Evolutionary conservation across 164 flowering plant species (phyloP).

Genomic region (Tinospora cordifolia): DNA sequence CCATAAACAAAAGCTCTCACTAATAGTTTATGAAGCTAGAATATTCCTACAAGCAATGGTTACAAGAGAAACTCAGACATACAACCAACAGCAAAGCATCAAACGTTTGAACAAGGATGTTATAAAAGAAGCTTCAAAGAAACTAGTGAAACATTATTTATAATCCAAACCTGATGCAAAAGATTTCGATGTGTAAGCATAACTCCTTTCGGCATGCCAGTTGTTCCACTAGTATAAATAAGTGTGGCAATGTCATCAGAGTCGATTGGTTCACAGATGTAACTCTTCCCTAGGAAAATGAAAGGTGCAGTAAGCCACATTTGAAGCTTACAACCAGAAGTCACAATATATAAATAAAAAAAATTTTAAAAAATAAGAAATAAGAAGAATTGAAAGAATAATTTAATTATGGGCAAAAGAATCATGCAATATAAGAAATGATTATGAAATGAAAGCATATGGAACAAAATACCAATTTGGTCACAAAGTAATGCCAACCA

Average conservation of each 20-base stretch:
- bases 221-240: slow-evolving; percentile 92
- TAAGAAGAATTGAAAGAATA: neutral
- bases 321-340: neutral
- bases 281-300: slow-evolving; percentile 35
- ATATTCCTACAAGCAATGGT: too few relatives aligned
- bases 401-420: too few relatives aligned
- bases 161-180: slow-evolving; percentile 88
- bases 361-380: neutral
- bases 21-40: too few relatives aligned
- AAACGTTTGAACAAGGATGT: neutral
- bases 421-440: neutral
- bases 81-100: neutral
- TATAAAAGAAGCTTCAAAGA: neutral
- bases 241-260: slow-evolving; percentile 83
- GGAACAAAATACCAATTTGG: too few relatives aligned
- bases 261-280: slow-evolving; percentile 55
- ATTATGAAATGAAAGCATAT: too few relatives aligned
- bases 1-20: too few relatives aligned
- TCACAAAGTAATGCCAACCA: neutral
- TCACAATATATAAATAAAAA: neutral
- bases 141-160: neutral
- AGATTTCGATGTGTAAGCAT: slow-evolving; percentile 92
- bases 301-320: slow-evolving; percentile 8
- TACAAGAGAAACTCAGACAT: neutral
- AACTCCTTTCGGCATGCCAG: slow-evolving; percentile 90